Base-by-base conservation (phyloP, 1,139 yeast species). In the Geotrichum histeridarum region DNA sequence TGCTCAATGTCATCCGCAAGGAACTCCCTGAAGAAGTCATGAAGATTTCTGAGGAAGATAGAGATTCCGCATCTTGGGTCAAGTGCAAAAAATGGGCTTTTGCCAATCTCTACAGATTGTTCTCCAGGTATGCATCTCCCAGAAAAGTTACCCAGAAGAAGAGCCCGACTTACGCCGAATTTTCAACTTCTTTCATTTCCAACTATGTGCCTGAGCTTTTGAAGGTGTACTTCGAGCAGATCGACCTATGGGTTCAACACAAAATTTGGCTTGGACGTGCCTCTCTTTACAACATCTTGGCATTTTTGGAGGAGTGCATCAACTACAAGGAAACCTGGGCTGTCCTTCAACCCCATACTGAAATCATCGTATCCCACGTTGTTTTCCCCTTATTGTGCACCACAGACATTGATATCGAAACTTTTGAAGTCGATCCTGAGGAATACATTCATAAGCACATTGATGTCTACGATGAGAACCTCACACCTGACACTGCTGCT, bases 21-120 rank as follows among this genome's bases (percentile, higher is more conserved):
- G 74, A 75, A 1, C 71, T 86, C 7, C 89, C 95, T 2, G 67
- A 69, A 5, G 67, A 71, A 12, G 76, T 81, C 0, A 62, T 77
- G 55, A 68, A 71, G 5, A 62, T 75, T 12, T 82, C 80, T 41
- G 72, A 70, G 42, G 79, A 75, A 22, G 80, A 76, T 22, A 73
- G 84, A 58, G 74, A 70, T 49, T 57, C 63, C 14, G 72, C 75
- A 59, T 77, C 84, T 7, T 82, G 86, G 86, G 79, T 77, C 37
- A 91, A 89, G 69, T 80, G 93, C 59, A 87, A 89, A 70, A 93
- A 93, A 68, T 91, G 99, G 97, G 81, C 95, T 0, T 83, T 83
- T 64, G 90, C 88, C 38, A 89, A 89, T 66, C 70, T 91, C 49
- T 80, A 78, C 63, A 79, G 95, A 60, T 69, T 90, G 14, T 87